Evolutionary conservation across 768 basidiomycete species (phyloP), one percentile per base, ranked within the genome.

Genomic region (Dioszegia hungarica): DNA sequence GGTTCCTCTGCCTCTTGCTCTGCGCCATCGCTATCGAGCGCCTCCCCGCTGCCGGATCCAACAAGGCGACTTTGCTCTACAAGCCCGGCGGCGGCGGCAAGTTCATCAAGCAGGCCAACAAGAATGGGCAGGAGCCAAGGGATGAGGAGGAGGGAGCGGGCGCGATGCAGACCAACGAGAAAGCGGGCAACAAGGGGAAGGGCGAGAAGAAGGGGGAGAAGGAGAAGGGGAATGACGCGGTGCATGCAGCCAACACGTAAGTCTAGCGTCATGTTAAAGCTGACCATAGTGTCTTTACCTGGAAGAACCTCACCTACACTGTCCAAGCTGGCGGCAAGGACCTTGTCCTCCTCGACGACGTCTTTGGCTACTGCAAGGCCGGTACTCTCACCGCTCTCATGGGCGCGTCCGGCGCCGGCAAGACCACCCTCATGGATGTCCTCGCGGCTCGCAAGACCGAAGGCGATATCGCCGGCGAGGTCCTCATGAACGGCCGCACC

Each of bases 311-410:
- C 54, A 57, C 61, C 15, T 70, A 72, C 56, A 71, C 61, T 29
- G 73, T 72, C 27, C 60, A 67, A 41, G 60, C 50, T 1, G 34
- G 59, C 20, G 52, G 60, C 2, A 46, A 70, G 41, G 64, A 68
- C 33, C 20, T 74, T 37, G 58, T 63, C 36, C 79, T 90, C 1
- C 78, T 90, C 53, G 81, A 89, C 60, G 81, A 88, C 43, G 81
- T 92, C 12, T 86, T 84, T 27, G 89, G 89, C 0, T 91, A 82
- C 72, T 88, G 89, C 19, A 83, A 82, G 10, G 90, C 89, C 0
- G 90, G 90, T 4, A 89, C 85, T 73, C 83, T 41, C 59, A 90
- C 90, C 0, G 90, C 89, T 0, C 80, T 93, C 10, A 90, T 93
- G 89, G 90, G 90, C 3, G 62, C 67, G 6, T 72, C 70, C 15